phyloP scores from a whole-genome alignment of 1,284 basidiomycete species.

The Vanrija pseudolonga region DNA sequence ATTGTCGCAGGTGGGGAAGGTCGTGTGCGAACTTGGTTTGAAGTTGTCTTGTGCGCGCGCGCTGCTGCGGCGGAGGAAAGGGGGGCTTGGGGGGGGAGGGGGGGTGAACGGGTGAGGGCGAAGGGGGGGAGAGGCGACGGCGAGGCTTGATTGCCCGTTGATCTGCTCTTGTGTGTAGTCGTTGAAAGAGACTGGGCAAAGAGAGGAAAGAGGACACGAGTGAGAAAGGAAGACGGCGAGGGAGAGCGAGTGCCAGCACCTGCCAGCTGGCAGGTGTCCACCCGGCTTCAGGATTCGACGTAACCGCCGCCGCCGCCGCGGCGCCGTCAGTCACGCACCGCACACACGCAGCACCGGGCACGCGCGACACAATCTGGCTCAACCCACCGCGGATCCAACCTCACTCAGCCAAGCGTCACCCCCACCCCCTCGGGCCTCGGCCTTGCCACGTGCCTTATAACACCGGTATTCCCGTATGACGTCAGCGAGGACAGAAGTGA shows the following conservation, averaged over 20 bases:
- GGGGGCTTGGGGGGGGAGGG: constrained; percentile 8
- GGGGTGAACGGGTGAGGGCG: constrained; percentile 4
- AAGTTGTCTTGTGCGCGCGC: neutral
- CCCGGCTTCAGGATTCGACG: neutral
- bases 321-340: neutral
- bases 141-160: constrained; percentile 6
- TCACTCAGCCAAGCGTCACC: no score
- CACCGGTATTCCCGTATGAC: no score
- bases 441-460: no score
- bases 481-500: no score
- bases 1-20: constrained; percentile 12
- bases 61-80: constrained; percentile 2
- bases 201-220: constrained; percentile 5
- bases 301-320: neutral
- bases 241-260: neutral
- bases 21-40: constrained; percentile 3
- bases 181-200: constrained; percentile 26
- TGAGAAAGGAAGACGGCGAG: constrained; percentile 11
- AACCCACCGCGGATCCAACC: neutral
- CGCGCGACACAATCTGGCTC: neutral
- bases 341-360: no score
- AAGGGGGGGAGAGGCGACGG: constrained; percentile 5
- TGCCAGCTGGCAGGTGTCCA: neutral
- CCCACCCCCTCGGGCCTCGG: no score
- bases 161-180: constrained; percentile 16